phyloP scores from a whole-genome alignment of 1,284 basidiomycete genomes.

The Ganoderma lucidum region DNA sequence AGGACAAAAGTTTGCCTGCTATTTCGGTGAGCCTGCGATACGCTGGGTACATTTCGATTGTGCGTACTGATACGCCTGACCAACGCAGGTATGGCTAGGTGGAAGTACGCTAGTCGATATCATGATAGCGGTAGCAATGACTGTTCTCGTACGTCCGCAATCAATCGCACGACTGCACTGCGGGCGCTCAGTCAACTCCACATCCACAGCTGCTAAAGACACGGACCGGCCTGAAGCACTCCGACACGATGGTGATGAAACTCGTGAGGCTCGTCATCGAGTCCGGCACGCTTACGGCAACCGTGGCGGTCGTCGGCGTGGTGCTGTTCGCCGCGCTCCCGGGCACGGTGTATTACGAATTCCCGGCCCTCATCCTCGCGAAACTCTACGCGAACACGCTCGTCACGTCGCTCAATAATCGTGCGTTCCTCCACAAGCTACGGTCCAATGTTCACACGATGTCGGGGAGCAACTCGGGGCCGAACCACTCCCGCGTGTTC shows the following conservation, averaged over 20 bases:
- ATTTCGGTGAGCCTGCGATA: constrained; percentile 7
- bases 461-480: not conserved
- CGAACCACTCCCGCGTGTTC: not conserved
- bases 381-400: constrained; percentile 27
- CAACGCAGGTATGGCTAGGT: constrained; percentile 24
- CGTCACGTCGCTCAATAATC: constrained; percentile 21
- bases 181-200: not conserved
- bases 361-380: constrained; percentile 17
- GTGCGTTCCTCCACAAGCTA: constrained; percentile 10
- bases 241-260: constrained; percentile 27
- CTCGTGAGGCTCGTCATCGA: constrained; percentile 30
- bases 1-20: constrained; percentile 2
- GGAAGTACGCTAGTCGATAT: constrained; percentile 30
- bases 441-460: not conserved
- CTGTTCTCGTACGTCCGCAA: not conserved
- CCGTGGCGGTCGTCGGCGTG: constrained; percentile 14
- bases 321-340: constrained; percentile 10
- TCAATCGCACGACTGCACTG: not conserved
- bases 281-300: constrained; percentile 29
- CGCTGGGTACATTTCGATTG: not conserved
- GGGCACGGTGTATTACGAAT: not conserved
- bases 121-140: constrained; percentile 14
- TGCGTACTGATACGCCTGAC: not conserved
- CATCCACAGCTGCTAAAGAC: constrained; percentile 11
- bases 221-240: constrained; percentile 24